Evolutionary conservation across 2,329 filamentous ascomycete species (phyloP), one percentile per base, ranked within the genome.

Genomic region (Aspergillus fumigatus): DNA sequence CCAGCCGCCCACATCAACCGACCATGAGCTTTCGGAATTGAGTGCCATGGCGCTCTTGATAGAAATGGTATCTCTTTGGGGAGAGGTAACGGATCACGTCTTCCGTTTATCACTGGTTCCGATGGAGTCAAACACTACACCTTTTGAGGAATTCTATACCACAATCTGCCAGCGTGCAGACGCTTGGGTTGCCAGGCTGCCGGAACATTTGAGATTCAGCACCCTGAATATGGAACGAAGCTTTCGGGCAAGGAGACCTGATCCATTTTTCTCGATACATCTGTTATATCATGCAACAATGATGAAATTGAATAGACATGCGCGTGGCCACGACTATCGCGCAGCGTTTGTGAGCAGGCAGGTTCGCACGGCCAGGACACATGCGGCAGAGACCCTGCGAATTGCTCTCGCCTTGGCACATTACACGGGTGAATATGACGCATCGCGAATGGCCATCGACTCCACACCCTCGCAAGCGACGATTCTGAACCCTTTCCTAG

Each of bases 241-340:
- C 45, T 78, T 83, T 6, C 72, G 78, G 14, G 73, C 75, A 29
- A 80, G 81, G 26, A 83, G 81, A 61, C 76, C 81, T 1, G 84
- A 84, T 4, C 79, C 80, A 0, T 87, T 86, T 65, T 73, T 88
- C 54, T 82, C 81, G 1, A 82, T 88, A 70, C 87, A 90, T 68
- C 75, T 87, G 27, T 74, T 89, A n/a, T 87, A 87, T 67, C 82
- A 88, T 67, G 80, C 84, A 49, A 80, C 84, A 0, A 72, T 84
- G 64, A 82, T 89, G 71, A 85, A 85, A 61, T 76, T 89, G 29
- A 86, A 88, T 63, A 82, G 88, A 41, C 82, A 88, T 64, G 79
- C 80, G 11, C 76, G 78, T 9, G 72, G 75, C 57, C 69, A 72
- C 10, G 72, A 71, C 35, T 69, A 83, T 3, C 72, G 75, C 3